These are phyloP conservation scores for Psidium friedrichsthalianum DNA, from an alignment of 345 rosid genomes.

Conservation along the genomic window DNA sequence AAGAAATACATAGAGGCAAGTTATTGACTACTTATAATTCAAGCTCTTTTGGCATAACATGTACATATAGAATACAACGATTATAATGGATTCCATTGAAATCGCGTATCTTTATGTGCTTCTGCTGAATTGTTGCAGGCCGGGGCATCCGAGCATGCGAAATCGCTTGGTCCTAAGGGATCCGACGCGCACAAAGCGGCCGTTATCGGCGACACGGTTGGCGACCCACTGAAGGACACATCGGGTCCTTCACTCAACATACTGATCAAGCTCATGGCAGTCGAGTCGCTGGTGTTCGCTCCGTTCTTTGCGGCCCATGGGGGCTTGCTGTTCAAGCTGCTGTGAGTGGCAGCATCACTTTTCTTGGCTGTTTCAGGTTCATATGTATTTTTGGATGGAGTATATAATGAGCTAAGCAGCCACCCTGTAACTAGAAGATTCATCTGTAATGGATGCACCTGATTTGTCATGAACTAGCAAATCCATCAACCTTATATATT, in stretches of 20 bases:
- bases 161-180: constrained; percentile 53
- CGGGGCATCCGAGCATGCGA: constrained; percentile 50
- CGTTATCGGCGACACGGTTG: constrained; percentile 61
- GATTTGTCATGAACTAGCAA: neutral
- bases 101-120: neutral
- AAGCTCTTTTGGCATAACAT: neutral
- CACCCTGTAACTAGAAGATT: neutral
- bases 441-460: neutral
- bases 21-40: neutral
- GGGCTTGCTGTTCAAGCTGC: constrained; percentile 41
- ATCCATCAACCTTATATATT: neutral
- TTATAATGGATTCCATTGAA: neutral
- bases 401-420: neutral
- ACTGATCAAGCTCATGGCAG: constrained; percentile 75
- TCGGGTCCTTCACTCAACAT: constrained; percentile 68
- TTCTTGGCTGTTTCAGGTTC: neutral
- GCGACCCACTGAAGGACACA: constrained; percentile 68
- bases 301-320: constrained; percentile 71
- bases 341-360: constrained; percentile 10
- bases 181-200: constrained; percentile 70
- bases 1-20: constrained; percentile 68
- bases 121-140: constrained; percentile 17
- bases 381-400: neutral
- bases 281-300: constrained; percentile 62
- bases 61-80: neutral